phyloP scores from a whole-genome alignment of 495 filamentous ascomycete species.

The Penicillium cosmopolitanum region DNA sequence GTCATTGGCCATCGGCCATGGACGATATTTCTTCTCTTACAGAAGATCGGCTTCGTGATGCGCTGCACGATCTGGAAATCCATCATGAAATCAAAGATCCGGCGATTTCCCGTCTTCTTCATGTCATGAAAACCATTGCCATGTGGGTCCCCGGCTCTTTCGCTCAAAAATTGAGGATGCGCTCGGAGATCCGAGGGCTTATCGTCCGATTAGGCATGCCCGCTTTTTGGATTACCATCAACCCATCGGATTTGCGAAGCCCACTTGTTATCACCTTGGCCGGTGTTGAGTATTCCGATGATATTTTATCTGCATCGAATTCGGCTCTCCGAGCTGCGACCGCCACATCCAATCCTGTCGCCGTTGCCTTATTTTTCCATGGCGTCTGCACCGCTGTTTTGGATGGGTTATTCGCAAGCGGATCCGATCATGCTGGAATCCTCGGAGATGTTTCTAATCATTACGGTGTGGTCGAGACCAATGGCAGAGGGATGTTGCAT shows the following conservation, averaged over 20 bases:
- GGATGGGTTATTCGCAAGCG: neutral
- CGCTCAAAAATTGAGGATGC: neutral
- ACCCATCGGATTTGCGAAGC: conserved; percentile 15
- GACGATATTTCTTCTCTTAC: neutral
- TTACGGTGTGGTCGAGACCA: conserved; percentile 25
- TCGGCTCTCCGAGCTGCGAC: neutral
- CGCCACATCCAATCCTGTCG: neutral
- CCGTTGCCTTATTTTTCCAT: neutral
- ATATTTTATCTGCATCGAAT: neutral
- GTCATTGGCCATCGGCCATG: neutral
- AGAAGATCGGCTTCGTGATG: neutral
- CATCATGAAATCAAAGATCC: neutral
- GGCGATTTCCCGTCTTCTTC: neutral
- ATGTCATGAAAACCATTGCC: neutral
- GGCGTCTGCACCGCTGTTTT: neutral
- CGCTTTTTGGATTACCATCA: conserved; percentile 19
- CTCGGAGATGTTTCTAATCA: conserved; percentile 22
- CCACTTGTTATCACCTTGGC: conserved; percentile 11
- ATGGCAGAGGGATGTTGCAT: conserved; percentile 25
- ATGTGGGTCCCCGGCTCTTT: neutral
- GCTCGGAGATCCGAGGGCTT: conserved; percentile 9
- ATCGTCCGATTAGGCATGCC: conserved; percentile 16
- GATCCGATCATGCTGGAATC: conserved; percentile 8
- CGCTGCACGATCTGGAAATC: too few relatives aligned
- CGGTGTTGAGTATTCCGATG: neutral